A percentile compares a stretch with the other conserved stretches of the same genome.
These are phyloP conservation scores for Teunomyces kruisii DNA, from an alignment of 805 yeast species.

Conservation along the genomic window DNA sequence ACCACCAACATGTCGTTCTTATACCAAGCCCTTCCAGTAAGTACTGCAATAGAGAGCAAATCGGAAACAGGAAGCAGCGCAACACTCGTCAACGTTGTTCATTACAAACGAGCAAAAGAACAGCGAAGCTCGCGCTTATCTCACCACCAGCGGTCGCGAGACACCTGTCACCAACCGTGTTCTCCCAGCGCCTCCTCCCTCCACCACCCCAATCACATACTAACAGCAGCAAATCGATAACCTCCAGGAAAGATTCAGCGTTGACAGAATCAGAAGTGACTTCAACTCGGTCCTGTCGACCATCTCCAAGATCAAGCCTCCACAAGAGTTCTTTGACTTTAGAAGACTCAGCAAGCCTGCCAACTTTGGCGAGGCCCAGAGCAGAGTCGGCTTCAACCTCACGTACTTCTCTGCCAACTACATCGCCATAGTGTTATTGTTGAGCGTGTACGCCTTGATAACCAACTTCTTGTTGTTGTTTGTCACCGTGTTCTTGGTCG, in stretches of 20 bases:
- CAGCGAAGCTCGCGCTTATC: no score
- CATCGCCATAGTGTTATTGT: conserved; percentile 64
- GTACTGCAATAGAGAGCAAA: no score
- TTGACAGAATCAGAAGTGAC: conserved; percentile 24
- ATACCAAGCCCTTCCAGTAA: conserved; percentile 8
- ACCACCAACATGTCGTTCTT: conserved; percentile 7
- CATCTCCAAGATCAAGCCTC: conserved; percentile 75
- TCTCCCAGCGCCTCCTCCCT: no score
- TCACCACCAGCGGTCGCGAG: no score
- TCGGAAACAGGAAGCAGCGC: no score
- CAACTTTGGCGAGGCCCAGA: conserved; percentile 85
- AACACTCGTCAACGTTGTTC: no score
- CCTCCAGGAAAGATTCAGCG: conserved; percentile 22
- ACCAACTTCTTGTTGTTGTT: conserved; percentile 84
- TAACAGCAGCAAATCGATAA: conserved; percentile 12
- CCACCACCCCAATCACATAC: no score
- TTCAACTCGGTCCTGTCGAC: conserved; percentile 53
- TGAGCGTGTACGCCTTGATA: conserved; percentile 81
- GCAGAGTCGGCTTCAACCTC: conserved; percentile 83
- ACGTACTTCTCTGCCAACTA: conserved; percentile 88
- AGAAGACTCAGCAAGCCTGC: conserved; percentile 88
- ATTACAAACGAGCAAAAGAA: not conserved
- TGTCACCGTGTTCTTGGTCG: conserved; percentile 69
- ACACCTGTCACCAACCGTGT: no score
- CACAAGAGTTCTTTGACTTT: conserved; percentile 90